Evolutionary conservation across 139 green algal genomes (phyloP), one percentile per base, ranked within the genome.

Genomic region (Axilococcus clingmanii): DNA sequence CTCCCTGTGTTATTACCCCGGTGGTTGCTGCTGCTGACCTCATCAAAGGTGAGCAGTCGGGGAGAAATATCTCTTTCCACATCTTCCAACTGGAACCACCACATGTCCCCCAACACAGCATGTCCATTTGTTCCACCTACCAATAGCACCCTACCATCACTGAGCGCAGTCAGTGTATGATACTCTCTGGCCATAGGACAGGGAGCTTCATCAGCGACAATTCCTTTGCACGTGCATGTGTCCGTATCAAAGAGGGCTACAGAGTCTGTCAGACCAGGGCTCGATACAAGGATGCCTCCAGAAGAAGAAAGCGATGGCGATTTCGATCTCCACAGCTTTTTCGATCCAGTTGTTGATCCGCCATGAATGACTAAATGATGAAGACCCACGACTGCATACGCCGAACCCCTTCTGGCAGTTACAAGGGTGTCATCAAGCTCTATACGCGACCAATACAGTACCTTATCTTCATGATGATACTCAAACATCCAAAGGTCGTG

Each of bases 401-500:
- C n/a, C n/a, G n/a, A n/a, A n/a, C n/a, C n/a, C n/a, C n/a, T n/a
- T n/a, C n/a, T n/a, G n/a, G n/a, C n/a, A n/a, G n/a, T n/a, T n/a
- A n/a, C n/a, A n/a, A n/a, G n/a, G n/a, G n/a, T n/a, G n/a, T n/a
- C n/a, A n/a, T n/a, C n/a, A n/a, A n/a, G n/a, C n/a, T n/a, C n/a
- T n/a, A n/a, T n/a, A n/a, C n/a, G n/a, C n/a, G n/a, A n/a, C n/a
- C n/a, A n/a, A n/a, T n/a, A n/a, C n/a, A n/a, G n/a, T n/a, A n/a
- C n/a, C n/a, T n/a, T n/a, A n/a, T n/a, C n/a, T n/a, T n/a, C n/a
- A n/a, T n/a, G n/a, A n/a, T n/a, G n/a, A n/a, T n/a, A n/a, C n/a
- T n/a, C 55, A 22, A 89, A 52, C 4, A 65, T 65, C 76, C 76
- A 87, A 45, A 86, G 41, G 55, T 89, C 80, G 20, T 72, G 65